Evolutionary conservation across 148 eudicot species (phyloP), one percentile per base, ranked within the genome.

Genomic region (Cornus kousa): DNA sequence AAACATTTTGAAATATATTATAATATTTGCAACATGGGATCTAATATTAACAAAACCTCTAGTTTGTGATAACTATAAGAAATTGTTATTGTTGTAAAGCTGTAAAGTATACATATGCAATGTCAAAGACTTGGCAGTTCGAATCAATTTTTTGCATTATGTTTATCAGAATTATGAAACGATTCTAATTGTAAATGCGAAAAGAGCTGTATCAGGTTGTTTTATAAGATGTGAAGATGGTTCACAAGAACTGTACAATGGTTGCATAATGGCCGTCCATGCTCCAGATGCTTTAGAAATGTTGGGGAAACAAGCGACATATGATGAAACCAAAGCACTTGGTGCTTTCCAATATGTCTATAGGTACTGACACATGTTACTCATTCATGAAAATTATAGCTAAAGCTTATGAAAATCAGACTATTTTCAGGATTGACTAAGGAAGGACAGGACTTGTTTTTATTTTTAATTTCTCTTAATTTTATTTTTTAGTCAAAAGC

Each of bases 281-380:
- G 98, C 98, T 24, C 98, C 99, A 3, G 98, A 94, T 80, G 90
- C 97, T 66, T 78, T 96, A 68, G 81, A 83, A 77, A 75, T 96
- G 80, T 82, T 96, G 80, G 98, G 97, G 72, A 81, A 85, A 64
- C 85, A 93, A 74, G 99, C 93, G 67, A 92, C 98, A 46, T 77
- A 75, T 76, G 91, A 96, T 73, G 99, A 96, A 90, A 65, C 13
- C 7, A 85, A 90, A 83, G 81, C 94, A 75, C 90, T 96, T n/a
- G 98, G 99, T 70, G 98, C 99, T 68, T 96, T 96, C 82, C 93
- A 93, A 60, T 97, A 94, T 81, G 90, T 83, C 19, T 90, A 92
- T 70, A 97, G 99, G 99, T 96, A 80, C 32, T 46, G 10, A 43
- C 37, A 43, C 10, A 9, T 43, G 0, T 43, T 19, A 65, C 62